Evolutionary conservation across 805 yeast species (phyloP), one percentile per base, ranked within the genome.

Genomic region (Saccharomyces jurei): DNA sequence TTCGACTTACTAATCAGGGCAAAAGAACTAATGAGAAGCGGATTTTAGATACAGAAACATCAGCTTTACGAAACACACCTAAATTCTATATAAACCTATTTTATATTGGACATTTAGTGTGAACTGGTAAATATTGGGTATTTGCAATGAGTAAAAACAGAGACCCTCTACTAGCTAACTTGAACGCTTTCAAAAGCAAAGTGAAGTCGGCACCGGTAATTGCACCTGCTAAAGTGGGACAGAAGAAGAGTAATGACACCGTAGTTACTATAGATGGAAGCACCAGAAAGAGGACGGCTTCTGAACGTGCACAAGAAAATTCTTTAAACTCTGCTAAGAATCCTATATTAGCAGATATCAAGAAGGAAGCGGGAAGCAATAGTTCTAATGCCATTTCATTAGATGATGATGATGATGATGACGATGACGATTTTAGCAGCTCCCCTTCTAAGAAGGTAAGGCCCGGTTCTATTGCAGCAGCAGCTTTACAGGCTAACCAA

Each of bases 131-230:
- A 29, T 8, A 29, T 9, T n/a, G 44, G 9, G 44, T 36, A 17
- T 36, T 36, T 36, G 44, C 22, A 11, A 63, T 60, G 63, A 61
- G 59, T 53, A 57, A 50, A 41, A 63, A 66, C 36, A 67, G 66
- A 32, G 74, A 72, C 48, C 72, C 81, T 4, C 64, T 81, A 41
- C 69, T 79, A 55, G 83, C 80, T 56, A 82, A 84, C 70, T 72
- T 84, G 54, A 82, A 81, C 66, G 86, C 87, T 54, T 84, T 84
- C 74, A 81, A 78, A 64, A 81, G 75, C 64, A 78, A 81, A 55
- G 79, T 83, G 58, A 80, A 82, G 62, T 71, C 80, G 2, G 82
- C 86, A 3, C 81, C 86, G 0, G 78, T 78, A 17, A 70, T 81
- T 5, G 44, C 44, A n/a, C 76, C 78, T 1, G 59, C 69, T 4